Percentiles rank a stretch among this genome's conserved stretches.
Evolutionary conservation across 805 yeast species (phyloP).

Genomic region (Candida oleophila): DNA sequence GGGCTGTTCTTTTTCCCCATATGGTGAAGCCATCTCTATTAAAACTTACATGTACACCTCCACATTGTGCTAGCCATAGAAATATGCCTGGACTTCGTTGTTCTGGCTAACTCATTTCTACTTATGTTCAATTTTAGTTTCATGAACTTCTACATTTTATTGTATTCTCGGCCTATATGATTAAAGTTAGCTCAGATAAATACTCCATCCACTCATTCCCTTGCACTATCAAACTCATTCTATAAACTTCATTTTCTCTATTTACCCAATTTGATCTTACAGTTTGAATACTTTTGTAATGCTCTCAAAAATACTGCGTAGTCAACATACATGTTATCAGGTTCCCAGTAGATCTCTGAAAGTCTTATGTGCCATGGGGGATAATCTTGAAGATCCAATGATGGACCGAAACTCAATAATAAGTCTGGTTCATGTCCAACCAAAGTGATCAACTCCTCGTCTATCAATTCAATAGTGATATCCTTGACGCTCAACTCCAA

Average conservation of each 20-base stretch:
- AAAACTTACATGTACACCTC: too few species aligned
- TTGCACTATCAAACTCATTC: too few species aligned
- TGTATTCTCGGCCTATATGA: neutral
- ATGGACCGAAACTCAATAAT: slow-evolving; percentile 80
- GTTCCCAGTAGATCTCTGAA: slow-evolving; percentile 88
- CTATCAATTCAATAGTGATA: slow-evolving; percentile 72
- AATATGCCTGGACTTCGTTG: too few species aligned
- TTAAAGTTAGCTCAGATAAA: neutral
- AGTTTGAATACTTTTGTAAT: slow-evolving; percentile 67
- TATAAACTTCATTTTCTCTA: slow-evolving; percentile 21
- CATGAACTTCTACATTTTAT: neutral
- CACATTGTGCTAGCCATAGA: too few species aligned
- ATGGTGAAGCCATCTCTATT: too few species aligned
- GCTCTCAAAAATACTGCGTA: slow-evolving; percentile 84
- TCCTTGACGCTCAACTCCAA: slow-evolving; percentile 63
- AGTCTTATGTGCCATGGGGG: slow-evolving; percentile 98
- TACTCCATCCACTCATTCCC: neutral
- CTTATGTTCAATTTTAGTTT: too few species aligned
- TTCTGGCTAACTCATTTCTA: too few species aligned
- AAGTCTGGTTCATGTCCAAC: slow-evolving; percentile 95
- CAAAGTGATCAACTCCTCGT: slow-evolving; percentile 67
- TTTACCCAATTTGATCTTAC: slow-evolving; percentile 88
- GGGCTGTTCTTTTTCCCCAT: neutral
- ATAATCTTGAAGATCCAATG: slow-evolving; percentile 84
- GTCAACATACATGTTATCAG: slow-evolving; percentile 75